Evolutionary conservation across 768 basidiomycete species (phyloP).

Genomic region (Mycena filopes): DNA sequence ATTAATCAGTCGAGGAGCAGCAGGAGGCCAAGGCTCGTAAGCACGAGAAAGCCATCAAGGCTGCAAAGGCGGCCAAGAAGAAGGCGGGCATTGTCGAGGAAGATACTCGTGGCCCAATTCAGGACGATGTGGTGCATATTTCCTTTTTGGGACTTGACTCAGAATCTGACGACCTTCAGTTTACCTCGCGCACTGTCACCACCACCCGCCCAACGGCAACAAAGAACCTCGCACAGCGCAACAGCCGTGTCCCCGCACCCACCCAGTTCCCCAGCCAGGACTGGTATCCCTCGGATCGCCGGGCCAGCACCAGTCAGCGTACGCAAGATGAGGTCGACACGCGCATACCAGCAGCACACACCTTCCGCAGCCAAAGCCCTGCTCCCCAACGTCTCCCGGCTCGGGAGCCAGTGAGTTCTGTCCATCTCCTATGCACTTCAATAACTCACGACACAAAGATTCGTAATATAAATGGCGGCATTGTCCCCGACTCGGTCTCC

Average conservation of each 20-base stretch:
- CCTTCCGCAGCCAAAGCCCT: background rate
- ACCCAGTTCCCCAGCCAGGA: background rate
- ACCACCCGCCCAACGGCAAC: background rate
- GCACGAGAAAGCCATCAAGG: too few relatives aligned
- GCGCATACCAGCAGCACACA: background rate
- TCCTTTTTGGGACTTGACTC: too few relatives aligned
- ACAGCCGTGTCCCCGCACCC: conserved; percentile 3
- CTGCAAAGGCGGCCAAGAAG: too few relatives aligned
- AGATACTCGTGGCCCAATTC: too few relatives aligned
- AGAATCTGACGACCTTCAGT: background rate
- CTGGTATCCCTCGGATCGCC: background rate
- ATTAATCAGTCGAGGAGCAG: too few relatives aligned
- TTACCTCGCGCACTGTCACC: background rate
- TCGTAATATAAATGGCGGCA: conserved; percentile 12
- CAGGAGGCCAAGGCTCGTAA: too few relatives aligned
- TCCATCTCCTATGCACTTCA: background rate
- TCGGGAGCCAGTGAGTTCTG: background rate
- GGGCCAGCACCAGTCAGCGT: background rate
- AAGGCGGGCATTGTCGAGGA: too few relatives aligned
- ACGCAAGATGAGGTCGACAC: background rate
- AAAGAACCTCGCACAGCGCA: conserved; percentile 21
- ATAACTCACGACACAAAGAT: background rate
- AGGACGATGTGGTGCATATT: too few relatives aligned
- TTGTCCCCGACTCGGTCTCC: background rate
- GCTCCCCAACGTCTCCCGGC: background rate